Conservation (phyloP, 2,329 filamentous ascomycete genomes). For the Sordariomycetes sp. region DNA sequence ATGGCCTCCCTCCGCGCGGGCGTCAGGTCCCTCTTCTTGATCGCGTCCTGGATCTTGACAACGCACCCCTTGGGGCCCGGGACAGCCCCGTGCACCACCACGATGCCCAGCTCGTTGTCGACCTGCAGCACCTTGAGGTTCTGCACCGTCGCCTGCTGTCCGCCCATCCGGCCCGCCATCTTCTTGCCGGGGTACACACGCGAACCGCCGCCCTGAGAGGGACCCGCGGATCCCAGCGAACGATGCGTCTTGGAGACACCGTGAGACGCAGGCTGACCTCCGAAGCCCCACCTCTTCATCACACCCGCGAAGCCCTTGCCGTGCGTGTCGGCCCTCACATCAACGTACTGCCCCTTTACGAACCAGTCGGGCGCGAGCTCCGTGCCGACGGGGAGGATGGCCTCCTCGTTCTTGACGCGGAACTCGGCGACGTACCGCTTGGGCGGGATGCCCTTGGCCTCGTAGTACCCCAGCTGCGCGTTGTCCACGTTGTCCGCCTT, state of each 20-base stretch:
- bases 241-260: conserved; percentile 93
- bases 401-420: conserved; percentile 59
- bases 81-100: conserved; percentile 77
- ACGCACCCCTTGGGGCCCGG: conserved; percentile 79
- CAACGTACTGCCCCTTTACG: conserved; percentile 77
- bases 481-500: conserved; percentile 65
- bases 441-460: conserved; percentile 65
- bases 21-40: conserved; percentile 55
- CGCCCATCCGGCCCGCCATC: conserved; percentile 95
- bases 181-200: conserved; percentile 92
- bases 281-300: conserved; percentile 92
- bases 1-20: conserved; percentile 2
- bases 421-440: conserved; percentile 83
- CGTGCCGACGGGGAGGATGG: conserved; percentile 63
- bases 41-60: conserved; percentile 77
- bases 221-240: conserved; percentile 79
- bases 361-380: conserved; percentile 83
- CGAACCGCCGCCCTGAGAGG: conserved; percentile 82
- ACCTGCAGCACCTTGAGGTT: conserved; percentile 83
- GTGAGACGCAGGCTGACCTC: conserved; percentile 81
- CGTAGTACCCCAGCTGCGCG: conserved; percentile 79
- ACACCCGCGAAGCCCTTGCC: conserved; percentile 94
- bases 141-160: conserved; percentile 76
- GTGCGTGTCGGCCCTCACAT: conserved; percentile 64
- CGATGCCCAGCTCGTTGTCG: conserved; percentile 73